Percentiles rank a stretch among this genome's conserved stretches.
Evolutionary conservation across 768 basidiomycete genomes (phyloP).

Genomic region (Lyophyllum atratum): DNA sequence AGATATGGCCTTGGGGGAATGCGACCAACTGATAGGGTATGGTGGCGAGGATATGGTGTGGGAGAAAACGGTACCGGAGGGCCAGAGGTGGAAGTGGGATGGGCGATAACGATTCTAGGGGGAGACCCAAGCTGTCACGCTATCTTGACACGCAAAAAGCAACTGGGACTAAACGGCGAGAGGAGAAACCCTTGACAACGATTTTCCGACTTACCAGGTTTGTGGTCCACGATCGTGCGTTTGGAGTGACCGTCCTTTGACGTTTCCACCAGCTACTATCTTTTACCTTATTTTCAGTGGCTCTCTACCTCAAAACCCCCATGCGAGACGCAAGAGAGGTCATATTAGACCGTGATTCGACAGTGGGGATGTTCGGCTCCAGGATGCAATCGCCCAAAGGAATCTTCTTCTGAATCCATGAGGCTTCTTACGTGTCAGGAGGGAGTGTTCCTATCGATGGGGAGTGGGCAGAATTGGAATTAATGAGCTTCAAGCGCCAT

Average conservation of each 20-base stretch:
- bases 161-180: background rate
- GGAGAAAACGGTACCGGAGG: background rate
- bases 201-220: background rate
- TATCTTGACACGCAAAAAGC: constrained; percentile 1
- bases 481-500: constrained; percentile 16
- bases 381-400: background rate
- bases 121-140: constrained; percentile 3
- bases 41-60: background rate
- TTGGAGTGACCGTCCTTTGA: background rate
- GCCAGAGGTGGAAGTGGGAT: background rate
- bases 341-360: background rate
- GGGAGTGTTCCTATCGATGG: constrained; percentile 23
- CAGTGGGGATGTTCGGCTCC: constrained; percentile 3
- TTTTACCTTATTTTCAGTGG: background rate
- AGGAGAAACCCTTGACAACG: constrained; percentile 5
- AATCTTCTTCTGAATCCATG: constrained; percentile 7
- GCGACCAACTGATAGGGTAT: background rate
- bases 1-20: background rate
- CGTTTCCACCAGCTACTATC: background rate
- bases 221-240: background rate
- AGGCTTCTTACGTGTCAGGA: constrained; percentile 13
- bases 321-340: background rate
- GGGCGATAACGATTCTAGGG: background rate
- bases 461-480: constrained; percentile 9
- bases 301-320: background rate